Base-by-base conservation (phyloP, 1,284 basidiomycete genomes). In the Cryptococcus depauperatus region DNA sequence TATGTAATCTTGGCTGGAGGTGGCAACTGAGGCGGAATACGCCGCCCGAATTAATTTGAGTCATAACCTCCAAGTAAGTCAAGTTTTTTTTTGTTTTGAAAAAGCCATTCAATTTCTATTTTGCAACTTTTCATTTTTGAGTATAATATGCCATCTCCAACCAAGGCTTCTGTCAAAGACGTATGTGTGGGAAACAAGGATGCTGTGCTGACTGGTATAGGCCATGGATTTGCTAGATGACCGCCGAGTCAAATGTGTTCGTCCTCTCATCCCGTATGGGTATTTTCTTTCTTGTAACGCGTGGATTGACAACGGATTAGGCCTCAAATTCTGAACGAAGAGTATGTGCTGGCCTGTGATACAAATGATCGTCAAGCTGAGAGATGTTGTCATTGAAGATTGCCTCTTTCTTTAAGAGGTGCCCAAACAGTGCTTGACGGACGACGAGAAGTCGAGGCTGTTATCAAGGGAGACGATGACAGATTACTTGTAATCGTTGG, bases 291-390 rank as follows among this genome's bases (percentile, higher is more conserved):
- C 28, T 21, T n/a, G 8, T 16, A 19, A 32, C 27, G 37, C 51
- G 52, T 46, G 58, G 40, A 13, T 41, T 50, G 19, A 50, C 14
- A 19, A 32, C 5, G 34, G 16, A 10, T 21, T 45, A 71, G 69
- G 2, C 88, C 88, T 34, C 86, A 90, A 63, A 91, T 95, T 54
- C 76, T 95, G 3, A 84, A 86, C 59, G 90, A 95, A 71, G 89
- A 95, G 69, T 70, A 37, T 51, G 65, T 50, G 19, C 4, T 30
- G n/a, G 16, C 16, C 67, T 6, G n/a, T n/a, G n/a, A n/a, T n/a
- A n/a, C 4, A 26, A 14, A 21, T 34, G 27, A 21, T 32, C 3
- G 35, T 19, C 32, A n/a, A 33, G 19, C 32, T 18, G 32, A 33
- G 32, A 33, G n/a, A 18, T 18, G 32, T 27, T 30, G 37, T 40